phyloP scores from a whole-genome alignment of 1,284 basidiomycete species.

The Austropuccinia psidii region DNA sequence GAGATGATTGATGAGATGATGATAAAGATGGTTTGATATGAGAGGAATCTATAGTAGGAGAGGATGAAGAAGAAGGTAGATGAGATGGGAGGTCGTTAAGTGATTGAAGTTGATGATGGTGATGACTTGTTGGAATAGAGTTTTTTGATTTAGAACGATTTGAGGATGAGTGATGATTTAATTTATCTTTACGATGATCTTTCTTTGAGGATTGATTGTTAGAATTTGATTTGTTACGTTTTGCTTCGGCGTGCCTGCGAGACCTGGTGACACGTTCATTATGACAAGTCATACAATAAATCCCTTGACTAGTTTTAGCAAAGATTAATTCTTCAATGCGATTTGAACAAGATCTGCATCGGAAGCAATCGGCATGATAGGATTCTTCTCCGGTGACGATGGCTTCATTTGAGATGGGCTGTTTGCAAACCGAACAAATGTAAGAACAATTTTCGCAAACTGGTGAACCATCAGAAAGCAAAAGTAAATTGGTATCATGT shows the following conservation, averaged over 20 bases:
- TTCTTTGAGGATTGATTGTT: background rate
- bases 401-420: constrained; percentile 88
- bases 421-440: constrained; percentile 80
- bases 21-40: background rate
- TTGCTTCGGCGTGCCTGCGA: constrained; percentile 73
- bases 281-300: constrained; percentile 97
- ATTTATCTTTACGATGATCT: background rate
- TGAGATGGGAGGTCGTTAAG: background rate
- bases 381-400: constrained; percentile 99
- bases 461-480: constrained; percentile 91
- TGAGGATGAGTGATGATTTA: constrained; percentile 2
- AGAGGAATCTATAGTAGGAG: background rate
- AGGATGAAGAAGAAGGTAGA: background rate
- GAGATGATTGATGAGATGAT: background rate
- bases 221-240: constrained; percentile 48
- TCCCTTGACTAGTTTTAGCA: constrained; percentile 95
- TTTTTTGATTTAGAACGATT: constrained; percentile 10
- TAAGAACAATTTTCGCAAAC: constrained; percentile 97
- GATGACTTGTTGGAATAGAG: background rate
- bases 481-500: constrained; percentile 85
- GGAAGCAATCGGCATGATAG: constrained; percentile 97
- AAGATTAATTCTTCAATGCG: constrained; percentile 97
- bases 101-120: background rate
- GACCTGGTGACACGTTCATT: constrained; percentile 91
- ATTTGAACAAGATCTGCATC: constrained; percentile 86